These are phyloP conservation scores for Lachancea lanzarotensis DNA, from an alignment of 805 yeast genomes.

Conservation along the genomic window DNA sequence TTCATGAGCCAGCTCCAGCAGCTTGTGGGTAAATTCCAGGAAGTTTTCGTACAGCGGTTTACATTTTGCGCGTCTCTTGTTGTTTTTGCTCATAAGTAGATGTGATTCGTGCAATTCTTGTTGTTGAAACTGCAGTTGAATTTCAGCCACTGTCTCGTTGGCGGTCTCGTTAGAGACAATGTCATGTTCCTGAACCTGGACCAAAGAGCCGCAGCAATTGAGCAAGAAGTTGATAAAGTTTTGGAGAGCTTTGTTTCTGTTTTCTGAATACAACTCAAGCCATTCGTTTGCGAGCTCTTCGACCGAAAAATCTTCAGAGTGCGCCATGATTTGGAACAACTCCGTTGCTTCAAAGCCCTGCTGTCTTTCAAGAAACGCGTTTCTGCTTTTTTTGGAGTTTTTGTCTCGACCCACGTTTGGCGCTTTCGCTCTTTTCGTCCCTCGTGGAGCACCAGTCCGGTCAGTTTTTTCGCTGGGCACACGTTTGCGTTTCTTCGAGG, in stretches of 20 bases:
- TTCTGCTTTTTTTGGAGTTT: conserved; percentile 22
- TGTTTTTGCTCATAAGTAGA: conserved; percentile 45
- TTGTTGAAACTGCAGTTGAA: conserved; percentile 53
- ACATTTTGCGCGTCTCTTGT: conserved; percentile 35
- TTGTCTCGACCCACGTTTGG: conserved; percentile 4
- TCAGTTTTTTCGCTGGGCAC: background rate
- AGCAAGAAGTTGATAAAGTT: conserved; percentile 63
- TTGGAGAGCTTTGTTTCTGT: conserved; percentile 45
- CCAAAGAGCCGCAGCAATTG: conserved; percentile 64
- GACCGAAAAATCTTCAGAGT: conserved; percentile 42
- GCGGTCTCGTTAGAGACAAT: conserved; percentile 64
- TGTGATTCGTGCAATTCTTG: conserved; percentile 69
- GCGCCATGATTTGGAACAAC: conserved; percentile 45
- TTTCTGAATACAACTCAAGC: conserved; percentile 45
- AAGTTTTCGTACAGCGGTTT: conserved; percentile 48
- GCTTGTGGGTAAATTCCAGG: conserved; percentile 46
- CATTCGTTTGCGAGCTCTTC: conserved; percentile 50
- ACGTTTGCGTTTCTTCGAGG: conserved; percentile 11
- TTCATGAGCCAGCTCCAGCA: conserved; percentile 52
- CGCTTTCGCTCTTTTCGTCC: conserved; percentile 2
- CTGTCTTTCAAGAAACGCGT: conserved; percentile 32
- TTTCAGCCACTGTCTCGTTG: conserved; percentile 63
- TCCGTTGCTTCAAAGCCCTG: conserved; percentile 43
- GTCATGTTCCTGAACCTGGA: conserved; percentile 68
- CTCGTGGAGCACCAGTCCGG: background rate